A percentile compares a stretch with the other conserved stretches of the same genome.
Conservation (phyloP, 495 filamentous ascomycete species). For the Hyaloscypha bicolor region DNA sequence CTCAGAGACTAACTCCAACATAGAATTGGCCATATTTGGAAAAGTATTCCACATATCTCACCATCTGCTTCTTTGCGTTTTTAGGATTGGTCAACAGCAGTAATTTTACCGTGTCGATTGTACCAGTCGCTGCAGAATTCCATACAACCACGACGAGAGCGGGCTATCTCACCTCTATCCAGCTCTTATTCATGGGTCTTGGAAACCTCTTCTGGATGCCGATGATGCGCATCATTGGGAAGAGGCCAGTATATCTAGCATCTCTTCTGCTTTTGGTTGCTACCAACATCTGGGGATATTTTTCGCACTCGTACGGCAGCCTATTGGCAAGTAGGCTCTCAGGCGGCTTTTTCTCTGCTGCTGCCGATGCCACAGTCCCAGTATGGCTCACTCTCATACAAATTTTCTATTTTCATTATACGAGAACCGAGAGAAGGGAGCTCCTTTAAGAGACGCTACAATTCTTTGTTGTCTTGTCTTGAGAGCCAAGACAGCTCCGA, state of each 20-base stretch:
- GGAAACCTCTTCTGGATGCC: slow-evolving; percentile 39
- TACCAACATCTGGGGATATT: slow-evolving; percentile 39
- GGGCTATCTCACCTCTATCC: slow-evolving; percentile 32
- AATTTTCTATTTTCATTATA: background rate
- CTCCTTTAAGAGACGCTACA: background rate
- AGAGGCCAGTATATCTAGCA: slow-evolving; percentile 41
- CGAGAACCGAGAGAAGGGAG: background rate
- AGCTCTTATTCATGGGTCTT: slow-evolving; percentile 20
- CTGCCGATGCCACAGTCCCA: slow-evolving; percentile 42
- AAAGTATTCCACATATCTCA: slow-evolving; percentile 20
- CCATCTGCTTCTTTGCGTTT: slow-evolving; percentile 30
- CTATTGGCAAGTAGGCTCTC: slow-evolving; percentile 41
- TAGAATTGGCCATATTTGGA: slow-evolving; percentile 74
- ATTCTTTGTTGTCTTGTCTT: too few species aligned
- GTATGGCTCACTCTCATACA: background rate
- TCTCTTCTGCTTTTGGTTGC: slow-evolving; percentile 40
- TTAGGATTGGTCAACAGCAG: slow-evolving; percentile 34
- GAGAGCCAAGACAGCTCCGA: too few species aligned
- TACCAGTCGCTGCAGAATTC: slow-evolving; percentile 31
- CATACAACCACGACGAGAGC: slow-evolving; percentile 33
- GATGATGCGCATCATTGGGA: slow-evolving; percentile 39
- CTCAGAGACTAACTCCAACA: slow-evolving; percentile 12
- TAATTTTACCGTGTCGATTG: slow-evolving; percentile 36
- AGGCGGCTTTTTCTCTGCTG: slow-evolving; percentile 39
- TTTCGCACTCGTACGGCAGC: slow-evolving; percentile 37